Conservation (phyloP, 176 grass and related monocot species). For the Zea luxurians region DNA sequence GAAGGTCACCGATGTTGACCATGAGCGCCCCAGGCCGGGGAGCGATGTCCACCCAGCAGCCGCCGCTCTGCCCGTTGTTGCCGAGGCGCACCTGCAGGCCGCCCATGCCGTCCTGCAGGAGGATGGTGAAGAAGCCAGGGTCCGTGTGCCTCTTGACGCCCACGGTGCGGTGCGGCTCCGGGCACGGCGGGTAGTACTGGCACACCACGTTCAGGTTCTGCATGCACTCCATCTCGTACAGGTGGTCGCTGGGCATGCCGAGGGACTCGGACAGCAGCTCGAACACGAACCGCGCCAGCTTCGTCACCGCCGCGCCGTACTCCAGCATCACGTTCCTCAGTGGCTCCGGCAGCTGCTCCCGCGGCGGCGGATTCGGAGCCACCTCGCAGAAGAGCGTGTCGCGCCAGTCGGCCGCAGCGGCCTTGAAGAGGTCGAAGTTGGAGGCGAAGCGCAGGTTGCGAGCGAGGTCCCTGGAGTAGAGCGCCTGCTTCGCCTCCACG, state of each 20-base stretch:
- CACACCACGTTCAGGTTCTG: not conserved
- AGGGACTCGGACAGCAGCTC: conserved; percentile 30
- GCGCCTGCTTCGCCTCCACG: not conserved
- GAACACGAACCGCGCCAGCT: not conserved
- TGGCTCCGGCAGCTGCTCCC: not conserved
- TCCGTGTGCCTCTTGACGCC: not conserved
- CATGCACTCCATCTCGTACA: not conserved
- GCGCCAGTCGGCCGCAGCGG: not conserved
- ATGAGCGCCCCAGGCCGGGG: not conserved
- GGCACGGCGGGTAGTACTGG: conserved; percentile 62
- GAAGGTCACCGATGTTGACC: conserved; percentile 1
- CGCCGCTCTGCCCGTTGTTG: no score
- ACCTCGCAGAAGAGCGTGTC: not conserved
- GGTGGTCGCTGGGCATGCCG: not conserved
- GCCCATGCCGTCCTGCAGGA: not conserved
- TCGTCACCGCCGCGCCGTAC: not conserved
- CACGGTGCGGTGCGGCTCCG: conserved; percentile 39
- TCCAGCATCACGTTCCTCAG: not conserved
- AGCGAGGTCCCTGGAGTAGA: not conserved
- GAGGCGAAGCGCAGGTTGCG: not conserved
- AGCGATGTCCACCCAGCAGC: not conserved
- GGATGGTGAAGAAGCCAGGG: not conserved
- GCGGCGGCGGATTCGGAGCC: not conserved
- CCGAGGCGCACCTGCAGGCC: not conserved
- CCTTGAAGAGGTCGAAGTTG: conserved; percentile 3